Conservation (phyloP, 768 basidiomycete genomes). For the Clathrus columnatus region DNA sequence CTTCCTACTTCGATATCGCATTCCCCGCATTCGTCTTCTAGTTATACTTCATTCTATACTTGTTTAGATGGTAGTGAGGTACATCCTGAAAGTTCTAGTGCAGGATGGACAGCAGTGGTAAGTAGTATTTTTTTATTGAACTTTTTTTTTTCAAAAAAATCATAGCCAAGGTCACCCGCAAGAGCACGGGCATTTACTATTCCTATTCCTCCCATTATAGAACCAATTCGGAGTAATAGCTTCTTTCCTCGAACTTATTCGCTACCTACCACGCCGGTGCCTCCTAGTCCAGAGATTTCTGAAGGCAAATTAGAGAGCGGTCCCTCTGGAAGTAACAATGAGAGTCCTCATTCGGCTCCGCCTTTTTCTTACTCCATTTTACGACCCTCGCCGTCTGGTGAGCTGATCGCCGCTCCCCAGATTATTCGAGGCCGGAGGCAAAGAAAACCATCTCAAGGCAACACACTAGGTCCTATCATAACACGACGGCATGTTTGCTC, state of each 20-base stretch:
- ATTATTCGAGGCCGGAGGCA: neutral
- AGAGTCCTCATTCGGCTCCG: neutral
- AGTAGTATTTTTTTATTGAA: neutral
- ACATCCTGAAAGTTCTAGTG: neutral
- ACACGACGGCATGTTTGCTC: slow-evolving; percentile 13
- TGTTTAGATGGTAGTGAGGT: neutral
- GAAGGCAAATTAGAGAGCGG: neutral
- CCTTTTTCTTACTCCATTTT: neutral
- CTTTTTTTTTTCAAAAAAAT: neutral
- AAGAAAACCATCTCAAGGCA: neutral
- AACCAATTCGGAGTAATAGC: neutral
- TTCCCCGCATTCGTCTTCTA: neutral
- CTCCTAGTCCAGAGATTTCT: neutral
- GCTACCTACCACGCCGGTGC: neutral
- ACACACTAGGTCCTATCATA: neutral
- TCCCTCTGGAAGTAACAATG: neutral
- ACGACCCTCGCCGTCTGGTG: slow-evolving; percentile 1
- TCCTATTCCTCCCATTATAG: neutral
- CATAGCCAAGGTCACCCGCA: neutral
- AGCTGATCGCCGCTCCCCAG: neutral
- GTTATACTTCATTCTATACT: neutral
- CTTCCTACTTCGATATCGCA: neutral
- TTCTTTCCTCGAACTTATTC: neutral
- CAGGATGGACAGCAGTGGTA: neutral
- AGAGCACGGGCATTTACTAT: neutral